Evolutionary conservation across 169 alveolate species (phyloP), one percentile per base, ranked within the genome.

Genomic region (Plasmodium cynomolgi): DNA sequence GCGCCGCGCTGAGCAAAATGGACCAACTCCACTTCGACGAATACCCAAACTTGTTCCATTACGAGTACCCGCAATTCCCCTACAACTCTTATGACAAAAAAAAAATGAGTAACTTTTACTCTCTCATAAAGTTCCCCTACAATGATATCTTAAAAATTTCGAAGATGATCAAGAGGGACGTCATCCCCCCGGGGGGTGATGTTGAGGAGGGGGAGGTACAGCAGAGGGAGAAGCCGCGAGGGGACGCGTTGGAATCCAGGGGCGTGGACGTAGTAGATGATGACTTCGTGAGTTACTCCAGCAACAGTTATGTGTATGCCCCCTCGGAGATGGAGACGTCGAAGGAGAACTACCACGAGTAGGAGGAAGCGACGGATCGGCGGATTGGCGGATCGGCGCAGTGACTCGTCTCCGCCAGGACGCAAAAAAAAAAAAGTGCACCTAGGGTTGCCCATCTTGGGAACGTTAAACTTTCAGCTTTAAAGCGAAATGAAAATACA

Each of bases 281-380:
- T 1, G 33, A 71, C 73, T 26, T 71, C 29, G 62, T 86, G 20
- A 81, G 54, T 33, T 91, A 81, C 29, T 41, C 92, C 15, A 71
- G 86, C 33, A 37, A 81, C 26, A 81, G 44, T 47, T 91, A 81
- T 68, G 33, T 91, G 44, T 91, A 91, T 81, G 81, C 95, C 20
- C 95, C 95, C 4, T 91, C 92, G 20, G 95, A 91, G 83, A 91
- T 91, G 88, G 95, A 91, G 72, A 91, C 95, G 15, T 91, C 95
- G 2, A 91, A 91, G 58, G 95, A 91, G 56, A 91, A 91, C 26
- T 81, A 91, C 83, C 47, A 44, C 23, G 54, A 81, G 72, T 47
- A 62, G 73, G 47, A 20, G 56, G 15, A 31, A 8, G 6, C 34
- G 73, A 33, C n/a, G 0, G 41, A 3, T n/a, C 6, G 82, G 37